These are phyloP conservation scores for Trichophaea hybrida DNA, from an alignment of 2,329 filamentous ascomycete genomes.

Conservation along the genomic window DNA sequence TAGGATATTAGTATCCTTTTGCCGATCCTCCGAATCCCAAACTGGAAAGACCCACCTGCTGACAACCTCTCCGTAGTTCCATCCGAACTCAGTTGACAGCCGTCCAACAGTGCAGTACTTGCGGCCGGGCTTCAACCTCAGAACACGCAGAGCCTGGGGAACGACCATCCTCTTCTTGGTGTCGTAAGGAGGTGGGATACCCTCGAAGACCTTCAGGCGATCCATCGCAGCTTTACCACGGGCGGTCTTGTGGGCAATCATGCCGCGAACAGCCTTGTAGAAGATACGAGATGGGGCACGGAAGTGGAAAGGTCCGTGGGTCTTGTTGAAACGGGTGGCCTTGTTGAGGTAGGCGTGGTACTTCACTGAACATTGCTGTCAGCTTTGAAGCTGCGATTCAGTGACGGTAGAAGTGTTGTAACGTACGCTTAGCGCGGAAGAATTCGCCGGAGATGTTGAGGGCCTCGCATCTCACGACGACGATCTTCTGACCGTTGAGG, in stretches of 20 bases:
- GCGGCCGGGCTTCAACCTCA: conserved; percentile 94
- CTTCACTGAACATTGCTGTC: conserved; percentile 56
- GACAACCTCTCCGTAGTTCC: conserved; percentile 99
- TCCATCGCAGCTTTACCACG: conserved; percentile 92
- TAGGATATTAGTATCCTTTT: background rate
- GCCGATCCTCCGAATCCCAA: conserved; percentile 2
- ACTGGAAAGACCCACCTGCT: conserved; percentile 57
- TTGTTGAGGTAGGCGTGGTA: conserved; percentile 99
- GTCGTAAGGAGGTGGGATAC: conserved; percentile 96
- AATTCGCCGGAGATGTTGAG: conserved; percentile 99
- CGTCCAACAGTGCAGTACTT: conserved; percentile 99
- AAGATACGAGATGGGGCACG: conserved; percentile 97
- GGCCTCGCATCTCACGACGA: conserved; percentile 94
- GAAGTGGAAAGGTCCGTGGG: conserved; percentile 99
- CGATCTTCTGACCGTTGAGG: conserved; percentile 97
- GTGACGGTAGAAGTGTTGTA: conserved; percentile 24
- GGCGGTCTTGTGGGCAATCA: conserved; percentile 99
- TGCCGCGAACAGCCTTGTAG: conserved; percentile 99
- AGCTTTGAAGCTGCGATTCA: conserved; percentile 5
- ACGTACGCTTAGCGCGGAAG: conserved; percentile 99
- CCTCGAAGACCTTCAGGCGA: conserved; percentile 99
- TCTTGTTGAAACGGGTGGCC: conserved; percentile 99
- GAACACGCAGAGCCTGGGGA: conserved; percentile 89
- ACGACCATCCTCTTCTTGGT: conserved; percentile 99
- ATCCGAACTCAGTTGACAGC: conserved; percentile 97